A percentile compares a stretch with the other conserved stretches of the same genome.
Evolutionary conservation across 2,329 filamentous ascomycete genomes (phyloP).

Genomic region (Xylaria sp.): DNA sequence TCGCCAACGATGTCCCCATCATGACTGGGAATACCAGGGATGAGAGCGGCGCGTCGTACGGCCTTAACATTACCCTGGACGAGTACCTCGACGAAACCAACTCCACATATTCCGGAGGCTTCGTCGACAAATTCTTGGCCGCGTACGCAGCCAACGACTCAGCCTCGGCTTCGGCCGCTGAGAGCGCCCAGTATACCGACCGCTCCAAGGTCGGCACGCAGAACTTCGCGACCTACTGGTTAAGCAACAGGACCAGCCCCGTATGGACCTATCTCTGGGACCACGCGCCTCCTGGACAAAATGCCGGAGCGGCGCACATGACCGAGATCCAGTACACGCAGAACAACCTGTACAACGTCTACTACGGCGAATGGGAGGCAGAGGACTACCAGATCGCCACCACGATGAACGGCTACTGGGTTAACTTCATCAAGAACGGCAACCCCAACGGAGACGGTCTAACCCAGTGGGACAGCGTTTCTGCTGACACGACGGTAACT

Average conservation of each 20-base stretch:
- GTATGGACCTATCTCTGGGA: slow-evolving; percentile 41
- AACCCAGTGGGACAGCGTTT: slow-evolving; percentile 19
- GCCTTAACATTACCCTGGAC: slow-evolving; percentile 31
- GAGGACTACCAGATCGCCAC: slow-evolving; percentile 16
- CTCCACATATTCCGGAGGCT: slow-evolving; percentile 28
- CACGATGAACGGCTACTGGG: slow-evolving; percentile 14
- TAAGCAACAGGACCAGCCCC: slow-evolving; percentile 19
- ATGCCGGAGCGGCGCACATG: slow-evolving; percentile 37
- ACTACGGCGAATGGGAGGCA: slow-evolving; percentile 15
- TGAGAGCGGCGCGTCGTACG: slow-evolving; percentile 37
- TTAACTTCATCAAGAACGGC: slow-evolving; percentile 20
- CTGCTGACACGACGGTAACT: slow-evolving; percentile 14
- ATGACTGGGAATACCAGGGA: slow-evolving; percentile 42
- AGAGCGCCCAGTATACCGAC: slow-evolving; percentile 36
- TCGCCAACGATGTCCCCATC: slow-evolving; percentile 39
- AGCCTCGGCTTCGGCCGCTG: slow-evolving; percentile 19
- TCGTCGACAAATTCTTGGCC: slow-evolving; percentile 24
- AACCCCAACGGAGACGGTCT: slow-evolving; percentile 19
- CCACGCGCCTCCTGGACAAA: slow-evolving; percentile 37
- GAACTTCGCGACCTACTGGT: slow-evolving; percentile 35
- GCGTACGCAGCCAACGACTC: slow-evolving; percentile 33
- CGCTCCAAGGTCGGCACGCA: slow-evolving; percentile 37
- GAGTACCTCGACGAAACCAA: slow-evolving; percentile 33
- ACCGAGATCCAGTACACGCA: slow-evolving; percentile 41
- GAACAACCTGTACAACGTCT: slow-evolving; percentile 38